Conservation (phyloP, 106 monocot species). For the Alisma plantagoaquatica region DNA sequence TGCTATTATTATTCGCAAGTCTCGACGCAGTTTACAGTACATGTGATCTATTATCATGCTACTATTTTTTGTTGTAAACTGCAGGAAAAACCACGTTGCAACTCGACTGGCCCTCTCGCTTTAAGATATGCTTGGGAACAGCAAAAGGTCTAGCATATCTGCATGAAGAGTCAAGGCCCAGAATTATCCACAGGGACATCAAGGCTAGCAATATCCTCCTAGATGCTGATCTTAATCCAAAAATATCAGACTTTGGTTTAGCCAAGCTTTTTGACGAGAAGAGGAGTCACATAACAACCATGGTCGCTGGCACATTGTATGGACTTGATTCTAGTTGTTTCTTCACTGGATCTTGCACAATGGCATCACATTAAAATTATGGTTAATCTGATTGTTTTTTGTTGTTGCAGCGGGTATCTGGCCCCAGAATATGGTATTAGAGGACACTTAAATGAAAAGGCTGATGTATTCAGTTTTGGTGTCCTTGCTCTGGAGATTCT, state of each 20-base stretch:
- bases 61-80: too few species aligned
- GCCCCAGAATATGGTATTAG: constrained; percentile 92
- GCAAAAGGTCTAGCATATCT: constrained; percentile 79
- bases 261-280: constrained; percentile 78
- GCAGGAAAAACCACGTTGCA: constrained; percentile 31
- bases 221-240: constrained; percentile 23
- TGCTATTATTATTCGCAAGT: too few species aligned
- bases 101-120: constrained; percentile 67
- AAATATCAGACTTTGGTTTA: constrained; percentile 10
- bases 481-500: constrained; percentile 56
- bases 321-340: too few species aligned
- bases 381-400: background rate
- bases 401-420: constrained; percentile 58
- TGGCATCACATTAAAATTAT: too few species aligned
- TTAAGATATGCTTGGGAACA: constrained; percentile 63
- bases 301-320: constrained; percentile 86
- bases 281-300: constrained; percentile 75
- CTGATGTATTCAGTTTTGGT: constrained; percentile 71
- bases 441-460: constrained; percentile 83
- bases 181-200: constrained; percentile 77
- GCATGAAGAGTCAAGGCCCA: constrained; percentile 65
- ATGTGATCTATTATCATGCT: too few species aligned
- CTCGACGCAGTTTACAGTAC: too few species aligned
- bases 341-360: too few species aligned
- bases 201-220: constrained; percentile 58